Base-by-base conservation (phyloP, 2,329 filamentous ascomycete genomes). In the Fusarium haematococcum region DNA sequence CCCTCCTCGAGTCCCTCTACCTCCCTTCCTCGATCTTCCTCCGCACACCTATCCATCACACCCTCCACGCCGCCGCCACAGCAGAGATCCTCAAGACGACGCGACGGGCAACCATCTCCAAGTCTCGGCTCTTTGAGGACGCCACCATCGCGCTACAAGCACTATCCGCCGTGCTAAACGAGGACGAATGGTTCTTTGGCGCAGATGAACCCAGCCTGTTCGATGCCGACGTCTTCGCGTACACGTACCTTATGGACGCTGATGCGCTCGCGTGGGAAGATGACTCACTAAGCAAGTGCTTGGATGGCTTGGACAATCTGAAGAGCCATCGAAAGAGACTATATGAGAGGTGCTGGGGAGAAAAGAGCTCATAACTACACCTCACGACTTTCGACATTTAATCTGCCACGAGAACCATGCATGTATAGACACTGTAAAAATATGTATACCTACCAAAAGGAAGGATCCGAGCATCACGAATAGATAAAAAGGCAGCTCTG, bases 151-250 rank as follows among this genome's bases (percentile, higher is more conserved):
- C 88, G 5, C 81, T 90, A 23, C 80, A 73, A 10, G 86, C 88
- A 10, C 82, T 91, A 6, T 84, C 84, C 3, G 76, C 81, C 3
- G 66, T 88, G 8, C 79, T 90, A 7, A 81, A 78, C 7, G 76
- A 81, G 13, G 77, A 80, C 2, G 76, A 77, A 4, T 90, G 87
- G 86, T 90, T 90, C 80, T 89, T 89, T 66, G 85, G 80, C 27
- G 78, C 70, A 80, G 81, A 67, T 60, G 82, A 33, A 80, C 94
- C 96, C 0, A 91, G 91, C 0, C 80, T 96, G 27, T 96, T 98
- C 77, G 97, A 99, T 83, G 95, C 96, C 8, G 91, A 91, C 63
- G 90, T 98, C 3, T 98, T 98, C 84, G 92, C 95, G 5, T 99
- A 98, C 82, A 95, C 94, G 0, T 91, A 97, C 81, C 85, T 97